Evolutionary conservation across 2,329 filamentous ascomycete species (phyloP).

Genomic region (Colletotrichum noveboracense): DNA sequence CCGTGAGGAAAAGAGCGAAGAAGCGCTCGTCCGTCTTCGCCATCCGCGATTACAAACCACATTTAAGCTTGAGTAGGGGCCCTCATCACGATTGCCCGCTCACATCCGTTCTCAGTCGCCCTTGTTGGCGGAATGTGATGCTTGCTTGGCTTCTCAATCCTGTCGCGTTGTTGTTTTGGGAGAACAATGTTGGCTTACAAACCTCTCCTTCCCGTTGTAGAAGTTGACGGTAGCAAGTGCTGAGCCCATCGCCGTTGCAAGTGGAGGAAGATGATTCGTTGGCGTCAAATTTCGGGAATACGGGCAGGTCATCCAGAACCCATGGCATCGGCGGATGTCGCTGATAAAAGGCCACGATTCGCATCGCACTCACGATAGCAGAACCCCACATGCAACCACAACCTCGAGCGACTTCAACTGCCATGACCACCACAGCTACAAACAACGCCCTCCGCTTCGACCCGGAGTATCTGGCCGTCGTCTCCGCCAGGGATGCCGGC

Average conservation of each 20-base stretch:
- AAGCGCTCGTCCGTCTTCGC: neutral
- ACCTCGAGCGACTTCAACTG: neutral
- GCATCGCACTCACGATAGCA: neutral
- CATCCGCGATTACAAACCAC: neutral
- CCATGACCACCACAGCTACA: neutral
- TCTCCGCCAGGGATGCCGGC: neutral
- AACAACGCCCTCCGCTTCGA: slow-evolving; percentile 4
- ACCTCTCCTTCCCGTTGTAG: neutral
- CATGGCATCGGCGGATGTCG: neutral
- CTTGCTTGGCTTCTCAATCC: neutral
- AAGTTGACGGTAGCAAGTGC: neutral
- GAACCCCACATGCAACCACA: neutral
- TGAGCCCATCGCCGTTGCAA: neutral
- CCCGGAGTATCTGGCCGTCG: neutral
- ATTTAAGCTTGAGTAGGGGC: neutral
- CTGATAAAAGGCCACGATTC: neutral
- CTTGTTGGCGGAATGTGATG: neutral
- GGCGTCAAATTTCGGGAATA: neutral
- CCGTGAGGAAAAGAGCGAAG: neutral
- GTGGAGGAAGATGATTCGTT: neutral
- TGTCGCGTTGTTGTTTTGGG: neutral
- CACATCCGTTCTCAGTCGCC: neutral
- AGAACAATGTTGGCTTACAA: neutral
- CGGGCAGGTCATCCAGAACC: slow-evolving; percentile 2
- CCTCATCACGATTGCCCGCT: neutral